Base-by-base conservation (phyloP, 192 early-diverging fungal species). In the Allomyces macrogynus region DNA sequence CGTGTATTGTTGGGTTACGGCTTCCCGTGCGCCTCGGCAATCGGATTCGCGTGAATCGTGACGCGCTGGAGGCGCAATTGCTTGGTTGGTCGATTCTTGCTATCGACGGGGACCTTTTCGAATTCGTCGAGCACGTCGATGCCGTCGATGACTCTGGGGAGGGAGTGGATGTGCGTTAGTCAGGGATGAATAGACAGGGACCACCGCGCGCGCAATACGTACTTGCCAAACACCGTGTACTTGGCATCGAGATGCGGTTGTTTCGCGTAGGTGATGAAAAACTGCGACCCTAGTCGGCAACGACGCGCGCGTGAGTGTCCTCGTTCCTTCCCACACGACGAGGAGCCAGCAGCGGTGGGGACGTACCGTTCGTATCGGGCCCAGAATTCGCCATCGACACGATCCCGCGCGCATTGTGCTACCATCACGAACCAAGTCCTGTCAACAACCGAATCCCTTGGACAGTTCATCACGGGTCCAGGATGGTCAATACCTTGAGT, bases 351-450 rank as follows among this genome's bases (percentile, higher is more conserved):
- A 16, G 72, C 74, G 3, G 63, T 0, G 7, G 8, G 32, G 4
- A 7, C 32, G 32, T 40, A 40, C 32, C 85, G 64, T 94, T 93
- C 24, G 90, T 91, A 62, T 95, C 79, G 0, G 90, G 86, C 8
- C 90, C 90, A 14, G 86, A 86, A 68, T 90, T 95, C 24, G 93
- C 93, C 93, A 95, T 95, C 18, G 87, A 88, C 5, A 95, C 86
- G 1, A 89, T 87, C 18, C 91, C 91, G 10, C 90, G 80, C 5
- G 83, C 80, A 70, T 90, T 89, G 69, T 95, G 92, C 81, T 89
- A 68, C 26, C 26, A 27, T 27, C 23, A 66, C 27, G n/a, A n/a
- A n/a, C n/a, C n/a, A n/a, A n/a, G n/a, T n/a, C n/a, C n/a, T n/a
- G n/a, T n/a, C n/a, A n/a, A n/a, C n/a, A n/a, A n/a, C n/a, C n/a